Evolutionary conservation across 2,329 filamentous ascomycete species (phyloP), one percentile per base, ranked within the genome.

Genomic region (Diplodia corticola): DNA sequence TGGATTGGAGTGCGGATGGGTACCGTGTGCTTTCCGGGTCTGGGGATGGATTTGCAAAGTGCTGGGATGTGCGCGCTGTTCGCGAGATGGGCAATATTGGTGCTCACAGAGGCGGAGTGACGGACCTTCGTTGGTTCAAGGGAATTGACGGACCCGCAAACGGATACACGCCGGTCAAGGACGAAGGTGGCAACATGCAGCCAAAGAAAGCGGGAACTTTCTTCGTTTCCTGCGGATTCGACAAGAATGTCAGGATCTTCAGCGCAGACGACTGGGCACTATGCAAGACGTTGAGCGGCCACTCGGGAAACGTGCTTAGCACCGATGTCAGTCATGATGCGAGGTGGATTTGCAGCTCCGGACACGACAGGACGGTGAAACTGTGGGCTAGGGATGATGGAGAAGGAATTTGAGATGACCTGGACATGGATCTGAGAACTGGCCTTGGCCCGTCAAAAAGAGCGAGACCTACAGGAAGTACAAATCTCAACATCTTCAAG

Each of bases 191-290:
- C n/a, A 84, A 79, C 71, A 67, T 78, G 73, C 68, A 76, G 20
- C 93, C 93, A 12, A 94, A 92, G 80, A 96, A 93, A 75, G 89
- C 92, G 0, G 91, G 93, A 54, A 96, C 93, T 0, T 97, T 97
- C 78, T 90, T 99, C 70, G 89, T 97, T 3, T 93, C 89, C 3
- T 88, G 89, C 71, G 95, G 95, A 0, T 98, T 98, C 74, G 95
- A 99, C 80, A 92, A 91, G 77, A 94, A 93, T 71, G 90, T 99
- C 79, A 97, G 97, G 76, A 86, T 99, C 71, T 98, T 96, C 79
- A 97, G 93, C 6, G 93, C 93, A 2, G 95, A 99, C 76, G 94
- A 99, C 79, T 99, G 95, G 93, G 89, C 91, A 0, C 80, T 96
- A 67, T 88, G 93, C 68, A 96, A 96, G 79, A 92, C 89, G 17